phyloP scores from a whole-genome alignment of 2,329 filamentous ascomycete genomes.

The Ophiostoma angusticollis region DNA sequence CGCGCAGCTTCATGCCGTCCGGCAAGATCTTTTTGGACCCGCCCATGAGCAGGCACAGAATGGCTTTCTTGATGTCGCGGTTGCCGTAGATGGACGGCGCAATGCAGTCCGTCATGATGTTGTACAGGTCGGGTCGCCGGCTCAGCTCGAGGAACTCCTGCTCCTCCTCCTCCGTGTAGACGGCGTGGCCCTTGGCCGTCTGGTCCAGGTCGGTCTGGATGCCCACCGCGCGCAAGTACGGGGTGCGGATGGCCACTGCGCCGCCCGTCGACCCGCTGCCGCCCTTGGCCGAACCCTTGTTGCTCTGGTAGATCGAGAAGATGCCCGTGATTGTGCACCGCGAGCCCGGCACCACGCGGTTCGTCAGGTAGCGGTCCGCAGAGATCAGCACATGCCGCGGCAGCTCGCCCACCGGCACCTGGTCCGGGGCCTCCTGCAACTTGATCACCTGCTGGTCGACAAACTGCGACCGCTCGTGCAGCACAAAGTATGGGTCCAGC shows the following conservation, averaged over 20 bases:
- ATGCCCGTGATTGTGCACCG: slow-evolving; percentile 93
- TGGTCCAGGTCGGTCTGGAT: slow-evolving; percentile 86
- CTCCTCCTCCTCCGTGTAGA: slow-evolving; percentile 90
- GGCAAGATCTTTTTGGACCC: slow-evolving; percentile 96
- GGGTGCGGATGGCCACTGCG: slow-evolving; percentile 89
- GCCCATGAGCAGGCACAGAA: slow-evolving; percentile 82
- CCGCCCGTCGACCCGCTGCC: slow-evolving; percentile 52
- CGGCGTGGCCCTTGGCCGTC: slow-evolving; percentile 68
- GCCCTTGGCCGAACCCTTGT: slow-evolving; percentile 58
- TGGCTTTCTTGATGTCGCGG: slow-evolving; percentile 90
- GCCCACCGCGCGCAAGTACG: slow-evolving; percentile 84
- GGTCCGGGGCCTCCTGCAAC: slow-evolving; percentile 91
- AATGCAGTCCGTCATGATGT: slow-evolving; percentile 79
- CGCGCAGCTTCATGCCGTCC: slow-evolving; percentile 93
- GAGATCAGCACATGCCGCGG: slow-evolving; percentile 91
- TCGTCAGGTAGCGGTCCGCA: slow-evolving; percentile 91
- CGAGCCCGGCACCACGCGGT: slow-evolving; percentile 88
- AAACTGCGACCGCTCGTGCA: slow-evolving; percentile 87
- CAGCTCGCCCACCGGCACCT: slow-evolving; percentile 92
- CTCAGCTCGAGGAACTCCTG: slow-evolving; percentile 92
- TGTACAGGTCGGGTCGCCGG: slow-evolving; percentile 82
- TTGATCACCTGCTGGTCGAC: slow-evolving; percentile 98
- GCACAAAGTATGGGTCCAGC: slow-evolving; percentile 87
- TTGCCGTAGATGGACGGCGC: slow-evolving; percentile 97
- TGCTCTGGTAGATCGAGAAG: slow-evolving; percentile 96